These are phyloP conservation scores for Verticillium longisporum DNA, from an alignment of 2,329 filamentous ascomycete species.

Conservation along the genomic window DNA sequence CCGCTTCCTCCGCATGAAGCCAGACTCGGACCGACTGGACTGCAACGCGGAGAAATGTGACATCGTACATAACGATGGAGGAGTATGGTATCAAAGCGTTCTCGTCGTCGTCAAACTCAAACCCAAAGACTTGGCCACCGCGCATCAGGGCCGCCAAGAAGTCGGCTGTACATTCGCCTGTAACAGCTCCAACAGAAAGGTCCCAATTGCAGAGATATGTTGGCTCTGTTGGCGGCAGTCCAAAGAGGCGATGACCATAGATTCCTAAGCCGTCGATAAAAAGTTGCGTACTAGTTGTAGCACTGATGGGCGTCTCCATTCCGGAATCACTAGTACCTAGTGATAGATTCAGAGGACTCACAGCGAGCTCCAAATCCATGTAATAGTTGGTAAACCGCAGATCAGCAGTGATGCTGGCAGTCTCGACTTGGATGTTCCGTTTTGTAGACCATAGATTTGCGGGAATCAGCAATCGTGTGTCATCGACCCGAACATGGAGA, in stretches of 20 bases:
- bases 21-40: constrained; percentile 69
- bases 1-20: constrained; percentile 72
- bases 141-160: constrained; percentile 66
- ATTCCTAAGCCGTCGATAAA: constrained; percentile 77
- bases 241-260: constrained; percentile 86
- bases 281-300: constrained; percentile 61
- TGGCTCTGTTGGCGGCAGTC: constrained; percentile 80
- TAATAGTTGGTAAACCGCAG: constrained; percentile 96
- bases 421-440: constrained; percentile 65
- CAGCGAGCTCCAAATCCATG: constrained; percentile 81
- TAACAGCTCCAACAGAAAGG: constrained; percentile 69
- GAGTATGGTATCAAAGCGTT: constrained; percentile 74
- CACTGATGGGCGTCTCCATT: constrained; percentile 42
- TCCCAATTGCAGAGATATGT: constrained; percentile 98
- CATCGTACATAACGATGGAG: constrained; percentile 68
- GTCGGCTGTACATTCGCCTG: constrained; percentile 74
- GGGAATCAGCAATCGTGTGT: constrained; percentile 67
- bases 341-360: constrained; percentile 72
- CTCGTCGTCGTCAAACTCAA: constrained; percentile 87
- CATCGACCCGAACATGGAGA: constrained; percentile 65
- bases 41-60: constrained; percentile 74
- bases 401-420: constrained; percentile 68
- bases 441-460: constrained; percentile 75
- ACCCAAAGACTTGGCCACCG: constrained; percentile 66
- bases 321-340: constrained; percentile 43